Evolutionary conservation across 306 rosid species (phyloP).

Genomic region (Castanea sativa): DNA sequence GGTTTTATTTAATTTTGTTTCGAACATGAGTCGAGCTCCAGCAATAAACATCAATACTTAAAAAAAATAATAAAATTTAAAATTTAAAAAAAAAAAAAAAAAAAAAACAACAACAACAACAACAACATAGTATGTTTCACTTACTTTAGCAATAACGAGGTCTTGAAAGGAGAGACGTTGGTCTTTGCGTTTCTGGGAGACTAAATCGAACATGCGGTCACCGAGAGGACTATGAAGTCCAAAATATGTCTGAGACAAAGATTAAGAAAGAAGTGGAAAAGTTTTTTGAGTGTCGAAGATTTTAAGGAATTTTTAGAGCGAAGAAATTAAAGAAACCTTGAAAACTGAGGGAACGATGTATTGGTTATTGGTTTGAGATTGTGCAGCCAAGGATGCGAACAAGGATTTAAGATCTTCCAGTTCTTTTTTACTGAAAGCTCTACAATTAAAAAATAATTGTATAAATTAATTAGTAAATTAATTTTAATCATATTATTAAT

Average conservation of each 20-base stretch:
- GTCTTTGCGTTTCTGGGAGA: slow-evolving; percentile 74
- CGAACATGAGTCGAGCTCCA: too few relatives aligned
- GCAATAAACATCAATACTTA: too few relatives aligned
- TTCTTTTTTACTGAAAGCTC: slow-evolving; percentile 70
- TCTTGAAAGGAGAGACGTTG: slow-evolving; percentile 73
- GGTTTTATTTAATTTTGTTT: too few relatives aligned
- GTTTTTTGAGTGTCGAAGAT: background rate
- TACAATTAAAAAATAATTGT: slow-evolving; percentile 15
- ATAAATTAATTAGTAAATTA: background rate
- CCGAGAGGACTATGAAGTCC: slow-evolving; percentile 66
- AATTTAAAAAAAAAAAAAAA: too few relatives aligned
- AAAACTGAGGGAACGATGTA: slow-evolving; percentile 60
- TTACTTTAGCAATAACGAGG: slow-evolving; percentile 82
- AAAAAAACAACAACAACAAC: background rate
- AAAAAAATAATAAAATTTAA: too few relatives aligned
- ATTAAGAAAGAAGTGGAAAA: background rate
- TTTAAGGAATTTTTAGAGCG: background rate
- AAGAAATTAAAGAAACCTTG: slow-evolving; percentile 42
- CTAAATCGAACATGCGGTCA: slow-evolving; percentile 68
- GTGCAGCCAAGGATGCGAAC: slow-evolving; percentile 51
- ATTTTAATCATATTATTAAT: background rate
- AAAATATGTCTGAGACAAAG: slow-evolving; percentile 46
- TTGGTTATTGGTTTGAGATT: slow-evolving; percentile 53
- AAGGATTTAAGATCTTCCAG: slow-evolving; percentile 61
- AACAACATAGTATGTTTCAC: slow-evolving; percentile 3